These are phyloP conservation scores for Pythium volutum DNA, from an alignment of 352 stramenopile species.

Conservation along the genomic window DNA sequence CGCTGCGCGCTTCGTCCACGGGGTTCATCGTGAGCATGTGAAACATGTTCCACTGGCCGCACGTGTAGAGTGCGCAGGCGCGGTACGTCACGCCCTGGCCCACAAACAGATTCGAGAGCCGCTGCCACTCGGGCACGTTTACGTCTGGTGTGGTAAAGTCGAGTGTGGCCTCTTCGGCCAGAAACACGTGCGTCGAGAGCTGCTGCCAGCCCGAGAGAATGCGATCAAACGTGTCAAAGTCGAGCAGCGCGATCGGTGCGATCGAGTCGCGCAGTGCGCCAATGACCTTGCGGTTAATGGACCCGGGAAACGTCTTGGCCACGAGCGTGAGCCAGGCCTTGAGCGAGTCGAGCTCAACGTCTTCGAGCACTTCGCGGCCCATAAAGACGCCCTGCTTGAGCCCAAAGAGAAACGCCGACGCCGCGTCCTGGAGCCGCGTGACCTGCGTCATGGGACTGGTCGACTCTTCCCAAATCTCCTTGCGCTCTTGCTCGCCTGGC, in stretches of 20 bases:
- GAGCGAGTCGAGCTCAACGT: conserved; percentile 71
- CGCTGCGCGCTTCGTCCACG: conserved; percentile 28
- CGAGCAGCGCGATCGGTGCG: conserved; percentile 49
- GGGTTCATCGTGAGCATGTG: conserved; percentile 84
- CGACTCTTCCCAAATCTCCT: conserved; percentile 72
- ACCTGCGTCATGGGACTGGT: conserved; percentile 71
- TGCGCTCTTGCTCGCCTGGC: conserved; percentile 38
- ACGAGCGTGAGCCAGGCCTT: conserved; percentile 79
- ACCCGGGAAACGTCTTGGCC: conserved; percentile 64
- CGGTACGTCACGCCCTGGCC: conserved; percentile 63
- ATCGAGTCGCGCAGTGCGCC: conserved; percentile 43
- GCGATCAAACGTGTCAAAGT: conserved; percentile 70
- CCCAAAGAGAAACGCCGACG: conserved; percentile 76
- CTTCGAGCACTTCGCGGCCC: conserved; percentile 67
- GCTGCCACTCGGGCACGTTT: conserved; percentile 62
- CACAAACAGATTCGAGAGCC: conserved; percentile 56
- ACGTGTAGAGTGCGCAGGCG: conserved; percentile 77
- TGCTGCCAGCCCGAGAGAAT: conserved; percentile 63
- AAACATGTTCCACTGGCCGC: conserved; percentile 86
- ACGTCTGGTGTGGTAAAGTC: conserved; percentile 43
- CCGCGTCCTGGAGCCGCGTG: conserved; percentile 72
- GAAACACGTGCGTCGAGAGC: conserved; percentile 46
- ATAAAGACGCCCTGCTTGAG: conserved; percentile 78
- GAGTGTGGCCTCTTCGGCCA: conserved; percentile 47
- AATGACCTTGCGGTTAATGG: conserved; percentile 72